Evolutionary conservation across 2,329 filamentous ascomycete genomes (phyloP).

Genomic region (Aciculosporium take): DNA sequence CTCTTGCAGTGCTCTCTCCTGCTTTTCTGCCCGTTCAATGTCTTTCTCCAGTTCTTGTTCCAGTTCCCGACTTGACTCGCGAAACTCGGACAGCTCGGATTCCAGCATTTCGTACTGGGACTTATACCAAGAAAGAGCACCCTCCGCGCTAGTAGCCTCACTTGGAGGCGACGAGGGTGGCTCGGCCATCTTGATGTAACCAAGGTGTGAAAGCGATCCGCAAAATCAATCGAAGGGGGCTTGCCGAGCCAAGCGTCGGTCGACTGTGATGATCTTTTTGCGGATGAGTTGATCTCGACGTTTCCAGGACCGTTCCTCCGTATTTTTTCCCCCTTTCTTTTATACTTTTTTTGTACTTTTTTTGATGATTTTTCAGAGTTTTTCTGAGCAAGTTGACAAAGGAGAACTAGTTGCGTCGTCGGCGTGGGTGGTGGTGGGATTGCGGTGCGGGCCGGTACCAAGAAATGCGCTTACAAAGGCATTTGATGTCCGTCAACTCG

Average conservation of each 20-base stretch:
- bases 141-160: conserved; percentile 44
- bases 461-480: background rate
- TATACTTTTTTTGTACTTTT: background rate
- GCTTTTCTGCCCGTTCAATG: conserved; percentile 86
- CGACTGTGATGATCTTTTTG: background rate
- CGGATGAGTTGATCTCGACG: background rate
- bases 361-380: too few species aligned
- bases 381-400: conserved; percentile 1
- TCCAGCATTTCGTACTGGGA: conserved; percentile 87
- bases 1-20: conserved; percentile 71
- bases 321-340: background rate
- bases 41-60: conserved; percentile 93
- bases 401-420: conserved; percentile 1
- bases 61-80: conserved; percentile 82
- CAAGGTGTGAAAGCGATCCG: background rate
- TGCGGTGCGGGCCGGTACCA: background rate
- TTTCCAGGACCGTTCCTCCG: background rate
- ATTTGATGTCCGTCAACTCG: background rate
- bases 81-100: conserved; percentile 82
- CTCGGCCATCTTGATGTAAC: conserved; percentile 33
- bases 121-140: conserved; percentile 90
- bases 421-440: background rate
- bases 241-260: background rate
- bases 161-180: conserved; percentile 48
- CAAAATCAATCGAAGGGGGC: background rate